Evolutionary conservation across 495 filamentous ascomycete genomes (phyloP), one percentile per base, ranked within the genome.

Genomic region (Bathelium albidoporum): DNA sequence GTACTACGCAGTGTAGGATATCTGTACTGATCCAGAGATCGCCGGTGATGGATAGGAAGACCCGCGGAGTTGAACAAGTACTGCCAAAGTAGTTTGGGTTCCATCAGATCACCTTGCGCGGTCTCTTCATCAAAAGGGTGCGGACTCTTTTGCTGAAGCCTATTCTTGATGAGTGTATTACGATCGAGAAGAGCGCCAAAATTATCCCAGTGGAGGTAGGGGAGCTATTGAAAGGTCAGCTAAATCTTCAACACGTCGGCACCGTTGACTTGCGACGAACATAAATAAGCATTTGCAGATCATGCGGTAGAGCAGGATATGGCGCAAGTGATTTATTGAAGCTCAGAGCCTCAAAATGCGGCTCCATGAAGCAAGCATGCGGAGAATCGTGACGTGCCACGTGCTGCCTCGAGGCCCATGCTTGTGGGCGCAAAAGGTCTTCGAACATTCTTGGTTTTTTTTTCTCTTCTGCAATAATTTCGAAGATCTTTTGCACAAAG

Each of bases 381-480:
- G 49, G 49, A 12, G 49, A 55, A 55, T 55, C 24, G 29, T 55
- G 49, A 7, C 49, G 49, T 29, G 12, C 49, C 2, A 55, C 24
- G 24, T 55, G 49, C 49, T 55, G 20, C 24, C 29, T 55, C 22
- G 29, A 55, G 26, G 49, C 49, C 49, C 49, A 55, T 29, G 49
- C 20, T 24, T 55, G 49, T 29, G 49, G 49, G 2, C 24, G 20
- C 16, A 55, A 29, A 9, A 55, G 49, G 29, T 55, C 29, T 24
- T 55, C 49, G 29, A 55, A 55, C 49, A 28, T 55, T 29, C 49
- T 55, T 9, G 49, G 49, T 24, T 55, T 55, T 55, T 55, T 55
- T 24, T 55, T 55, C 49, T 55, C 49, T 29, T 55, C 49, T 9
- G 49, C 49, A 55, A 55, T 55, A 16, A 24, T 55, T 29, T 55